Conservation (phyloP, 495 filamentous ascomycete species). For the Penicillium pancosmium region DNA sequence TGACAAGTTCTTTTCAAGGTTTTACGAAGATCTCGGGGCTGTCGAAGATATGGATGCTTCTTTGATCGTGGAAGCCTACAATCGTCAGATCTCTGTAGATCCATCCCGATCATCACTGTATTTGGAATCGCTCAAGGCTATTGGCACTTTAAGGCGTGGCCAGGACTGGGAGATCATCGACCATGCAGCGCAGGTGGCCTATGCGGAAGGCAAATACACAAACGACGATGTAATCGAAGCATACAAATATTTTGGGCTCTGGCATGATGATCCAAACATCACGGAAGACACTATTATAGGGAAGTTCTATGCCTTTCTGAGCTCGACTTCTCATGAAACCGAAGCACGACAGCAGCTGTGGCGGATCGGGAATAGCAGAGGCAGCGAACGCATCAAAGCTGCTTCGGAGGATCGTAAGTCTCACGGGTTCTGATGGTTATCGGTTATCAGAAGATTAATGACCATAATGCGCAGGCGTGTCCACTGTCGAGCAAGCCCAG, state of each 20-base stretch:
- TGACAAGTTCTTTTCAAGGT: constrained; percentile 28
- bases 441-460: constrained; percentile 9
- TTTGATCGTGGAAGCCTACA: constrained; percentile 41
- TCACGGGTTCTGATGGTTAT: not conserved
- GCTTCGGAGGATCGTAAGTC: constrained; percentile 57
- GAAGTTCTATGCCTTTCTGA: constrained; percentile 56
- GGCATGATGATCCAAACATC: constrained; percentile 35
- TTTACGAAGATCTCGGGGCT: constrained; percentile 47
- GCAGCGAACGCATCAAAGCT: constrained; percentile 55
- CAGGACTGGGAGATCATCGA: constrained; percentile 40
- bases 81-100: constrained; percentile 43
- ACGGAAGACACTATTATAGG: constrained; percentile 61
- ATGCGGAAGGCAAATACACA: constrained; percentile 46
- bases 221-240: constrained; percentile 58
- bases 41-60: constrained; percentile 47
- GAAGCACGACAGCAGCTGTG: constrained; percentile 56
- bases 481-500: constrained; percentile 63
- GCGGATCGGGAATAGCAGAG: constrained; percentile 55
- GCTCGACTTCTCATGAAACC: constrained; percentile 47
- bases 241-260: constrained; percentile 56
- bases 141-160: constrained; percentile 37
- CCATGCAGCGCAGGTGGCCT: constrained; percentile 40
- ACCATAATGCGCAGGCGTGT: constrained; percentile 44
- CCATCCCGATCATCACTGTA: constrained; percentile 33
- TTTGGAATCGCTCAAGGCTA: constrained; percentile 39